Evolutionary conservation across 2,329 filamentous ascomycete species (phyloP).

Genomic region (Hypocreales sp.): DNA sequence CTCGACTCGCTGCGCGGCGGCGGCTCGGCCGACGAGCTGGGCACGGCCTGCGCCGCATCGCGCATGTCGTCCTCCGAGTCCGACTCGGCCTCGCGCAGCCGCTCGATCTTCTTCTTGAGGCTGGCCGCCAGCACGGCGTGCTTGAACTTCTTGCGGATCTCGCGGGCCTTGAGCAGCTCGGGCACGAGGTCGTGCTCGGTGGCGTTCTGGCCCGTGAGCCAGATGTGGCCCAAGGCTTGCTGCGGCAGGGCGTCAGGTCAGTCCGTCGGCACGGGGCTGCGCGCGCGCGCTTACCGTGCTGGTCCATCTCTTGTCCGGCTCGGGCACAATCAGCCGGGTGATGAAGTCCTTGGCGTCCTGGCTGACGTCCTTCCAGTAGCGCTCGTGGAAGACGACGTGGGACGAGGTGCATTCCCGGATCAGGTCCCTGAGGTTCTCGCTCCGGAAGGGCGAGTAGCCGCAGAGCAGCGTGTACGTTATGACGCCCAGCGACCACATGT

Average conservation of each 20-base stretch:
- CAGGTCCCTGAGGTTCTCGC: slow-evolving; percentile 81
- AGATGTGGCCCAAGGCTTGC: slow-evolving; percentile 67
- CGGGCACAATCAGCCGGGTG: slow-evolving; percentile 59
- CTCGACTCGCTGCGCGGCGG: slow-evolving; percentile 8
- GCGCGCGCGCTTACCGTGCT: slow-evolving; percentile 55
- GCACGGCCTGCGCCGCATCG: slow-evolving; percentile 42
- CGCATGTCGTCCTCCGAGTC: slow-evolving; percentile 61
- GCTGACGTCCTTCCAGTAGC: slow-evolving; percentile 97
- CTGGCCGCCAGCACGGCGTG: slow-evolving; percentile 94
- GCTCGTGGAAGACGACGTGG: slow-evolving; percentile 84
- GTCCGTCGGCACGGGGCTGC: too few species aligned
- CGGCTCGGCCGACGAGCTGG: slow-evolving; percentile 10
- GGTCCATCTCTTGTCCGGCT: slow-evolving; percentile 60
- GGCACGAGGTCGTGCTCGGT: slow-evolving; percentile 94
- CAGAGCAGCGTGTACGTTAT: slow-evolving; percentile 98
- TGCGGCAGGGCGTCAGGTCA: slow-evolving; percentile 14
- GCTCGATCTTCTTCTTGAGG: slow-evolving; percentile 86
- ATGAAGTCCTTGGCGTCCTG: slow-evolving; percentile 94
- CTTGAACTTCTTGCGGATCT: slow-evolving; percentile 78
- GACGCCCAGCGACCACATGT: slow-evolving; percentile 98
- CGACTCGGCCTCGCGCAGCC: slow-evolving; percentile 85
- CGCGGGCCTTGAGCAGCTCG: slow-evolving; percentile 79
- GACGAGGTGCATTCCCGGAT: slow-evolving; percentile 85
- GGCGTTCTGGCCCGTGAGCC: slow-evolving; percentile 83
- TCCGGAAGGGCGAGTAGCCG: slow-evolving; percentile 94